Evolutionary conservation across 257 asterid genomes (phyloP).

Genomic region (Forsythia suspensa): DNA sequence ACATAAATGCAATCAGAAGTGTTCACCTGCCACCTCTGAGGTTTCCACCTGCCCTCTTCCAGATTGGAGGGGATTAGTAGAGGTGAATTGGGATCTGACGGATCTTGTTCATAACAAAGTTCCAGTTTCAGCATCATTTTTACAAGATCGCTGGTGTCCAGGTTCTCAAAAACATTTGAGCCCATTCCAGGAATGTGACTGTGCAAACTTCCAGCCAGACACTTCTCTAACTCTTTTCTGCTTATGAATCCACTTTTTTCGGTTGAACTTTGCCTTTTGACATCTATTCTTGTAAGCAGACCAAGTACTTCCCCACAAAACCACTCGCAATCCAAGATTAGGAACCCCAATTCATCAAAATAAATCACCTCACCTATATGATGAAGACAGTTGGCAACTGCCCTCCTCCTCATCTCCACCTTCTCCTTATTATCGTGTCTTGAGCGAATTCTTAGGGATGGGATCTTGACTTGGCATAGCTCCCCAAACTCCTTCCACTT

Average conservation of each 20-base stretch:
- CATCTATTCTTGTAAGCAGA: slow-evolving; percentile 53
- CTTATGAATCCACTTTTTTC: slow-evolving; percentile 56
- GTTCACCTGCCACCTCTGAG: slow-evolving; percentile 60
- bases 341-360: slow-evolving; percentile 55
- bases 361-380: slow-evolving; percentile 76
- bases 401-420: slow-evolving; percentile 63
- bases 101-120: slow-evolving; percentile 77
- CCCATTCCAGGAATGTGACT: slow-evolving; percentile 65
- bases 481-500: slow-evolving; percentile 80
- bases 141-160: slow-evolving; percentile 58
- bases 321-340: slow-evolving; percentile 81
- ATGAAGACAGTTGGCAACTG: slow-evolving; percentile 72
- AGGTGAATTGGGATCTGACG: slow-evolving; percentile 53
- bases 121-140: slow-evolving; percentile 82
- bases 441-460: slow-evolving; percentile 63
- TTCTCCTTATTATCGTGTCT: slow-evolving; percentile 63
- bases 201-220: slow-evolving; percentile 50
- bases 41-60: slow-evolving; percentile 71
- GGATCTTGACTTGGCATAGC: slow-evolving; percentile 76
- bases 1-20: slow-evolving; percentile 52
- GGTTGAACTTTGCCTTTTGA: slow-evolving; percentile 35
- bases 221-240: slow-evolving; percentile 74
- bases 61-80: slow-evolving; percentile 59
- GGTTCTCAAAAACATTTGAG: slow-evolving; percentile 52
- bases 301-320: slow-evolving; percentile 72